A percentile compares a stretch with the other conserved stretches of the same genome.
phyloP scores from a whole-genome alignment of 345 rosid genomes.

The Arabis alpina region DNA sequence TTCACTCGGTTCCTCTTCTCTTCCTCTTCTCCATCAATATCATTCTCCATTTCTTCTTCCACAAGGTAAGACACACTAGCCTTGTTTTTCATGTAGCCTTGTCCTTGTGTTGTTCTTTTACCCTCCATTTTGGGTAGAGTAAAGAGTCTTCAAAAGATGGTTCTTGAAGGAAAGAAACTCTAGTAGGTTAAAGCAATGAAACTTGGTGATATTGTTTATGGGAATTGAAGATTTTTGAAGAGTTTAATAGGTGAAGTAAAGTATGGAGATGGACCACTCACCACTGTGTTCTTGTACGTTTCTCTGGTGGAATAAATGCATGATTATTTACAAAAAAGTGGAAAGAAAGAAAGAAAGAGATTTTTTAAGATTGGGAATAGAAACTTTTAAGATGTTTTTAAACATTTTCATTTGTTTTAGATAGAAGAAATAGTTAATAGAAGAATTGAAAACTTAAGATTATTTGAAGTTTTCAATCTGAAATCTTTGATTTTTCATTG shows the following conservation, averaged over 20 bases:
- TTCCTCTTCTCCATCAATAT: constrained; percentile 55
- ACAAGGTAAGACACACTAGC: constrained; percentile 40
- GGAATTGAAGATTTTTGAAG: constrained; percentile 29
- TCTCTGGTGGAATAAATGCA: constrained; percentile 42
- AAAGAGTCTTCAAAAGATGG: neutral
- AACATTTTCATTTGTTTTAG: constrained; percentile 19
- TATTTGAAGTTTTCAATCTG: neutral
- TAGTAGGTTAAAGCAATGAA: constrained; percentile 28
- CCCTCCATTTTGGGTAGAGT: constrained; percentile 41
- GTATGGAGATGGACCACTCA: constrained; percentile 45
- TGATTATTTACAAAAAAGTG: constrained; percentile 26
- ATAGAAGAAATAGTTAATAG: neutral
- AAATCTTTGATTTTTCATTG: neutral
- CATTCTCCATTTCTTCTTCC: constrained; percentile 49
- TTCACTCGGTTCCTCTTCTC: constrained; percentile 43
- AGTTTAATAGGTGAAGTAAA: constrained; percentile 41
- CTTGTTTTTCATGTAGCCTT: constrained; percentile 43
- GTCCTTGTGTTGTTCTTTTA: constrained; percentile 41
- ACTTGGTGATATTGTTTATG: constrained; percentile 35
- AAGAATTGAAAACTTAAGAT: neutral
- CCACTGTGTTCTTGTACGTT: constrained; percentile 43
- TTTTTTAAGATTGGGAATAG: neutral
- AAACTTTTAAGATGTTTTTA: constrained; percentile 4
- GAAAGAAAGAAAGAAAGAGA: neutral
- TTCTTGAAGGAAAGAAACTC: neutral